These are phyloP conservation scores for Rhizoctonia solani DNA, from an alignment of 1,284 basidiomycete species.

Conservation along the genomic window DNA sequence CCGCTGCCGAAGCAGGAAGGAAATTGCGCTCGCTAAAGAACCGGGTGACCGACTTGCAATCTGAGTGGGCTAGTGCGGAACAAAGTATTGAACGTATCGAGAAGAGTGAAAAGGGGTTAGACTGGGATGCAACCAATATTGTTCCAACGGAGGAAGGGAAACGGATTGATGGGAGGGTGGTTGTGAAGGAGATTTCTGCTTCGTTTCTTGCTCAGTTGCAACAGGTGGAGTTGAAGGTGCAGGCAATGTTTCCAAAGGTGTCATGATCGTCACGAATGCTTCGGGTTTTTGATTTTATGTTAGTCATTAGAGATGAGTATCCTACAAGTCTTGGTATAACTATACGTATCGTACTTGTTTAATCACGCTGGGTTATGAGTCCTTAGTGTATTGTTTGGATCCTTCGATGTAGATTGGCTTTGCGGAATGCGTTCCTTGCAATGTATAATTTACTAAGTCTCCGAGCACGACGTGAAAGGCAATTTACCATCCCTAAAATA, in stretches of 20 bases:
- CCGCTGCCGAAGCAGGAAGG: conserved; percentile 77
- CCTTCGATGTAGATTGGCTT: conserved; percentile 19
- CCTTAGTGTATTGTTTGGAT: conserved; percentile 18
- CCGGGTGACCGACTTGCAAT: conserved; percentile 72
- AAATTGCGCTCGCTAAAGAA: conserved; percentile 81
- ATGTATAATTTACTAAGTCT: neutral
- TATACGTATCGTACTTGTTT: conserved; percentile 1
- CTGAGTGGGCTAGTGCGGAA: conserved; percentile 80
- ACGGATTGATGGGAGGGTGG: conserved; percentile 63
- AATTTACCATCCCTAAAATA: conserved; percentile 68
- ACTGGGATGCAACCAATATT: conserved; percentile 48
- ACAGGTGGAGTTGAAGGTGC: conserved; percentile 72
- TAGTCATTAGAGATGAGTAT: conserved; percentile 8
- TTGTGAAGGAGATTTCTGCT: conserved; percentile 72
- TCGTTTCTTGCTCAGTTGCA: conserved; percentile 70
- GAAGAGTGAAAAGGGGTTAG: conserved; percentile 69
- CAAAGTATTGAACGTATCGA: conserved; percentile 72
- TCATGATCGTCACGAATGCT: too few relatives aligned
- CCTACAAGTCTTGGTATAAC: neutral
- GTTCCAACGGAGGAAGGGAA: conserved; percentile 44
- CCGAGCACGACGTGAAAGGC: neutral
- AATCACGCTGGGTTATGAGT: conserved; percentile 18
- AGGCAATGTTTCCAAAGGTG: conserved; percentile 54
- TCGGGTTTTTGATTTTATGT: neutral
- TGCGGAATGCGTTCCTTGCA: neutral